Evolutionary conservation across 2,329 filamentous ascomycete species (phyloP), one percentile per base, ranked within the genome.

Genomic region (Pseudocercospora musae): DNA sequence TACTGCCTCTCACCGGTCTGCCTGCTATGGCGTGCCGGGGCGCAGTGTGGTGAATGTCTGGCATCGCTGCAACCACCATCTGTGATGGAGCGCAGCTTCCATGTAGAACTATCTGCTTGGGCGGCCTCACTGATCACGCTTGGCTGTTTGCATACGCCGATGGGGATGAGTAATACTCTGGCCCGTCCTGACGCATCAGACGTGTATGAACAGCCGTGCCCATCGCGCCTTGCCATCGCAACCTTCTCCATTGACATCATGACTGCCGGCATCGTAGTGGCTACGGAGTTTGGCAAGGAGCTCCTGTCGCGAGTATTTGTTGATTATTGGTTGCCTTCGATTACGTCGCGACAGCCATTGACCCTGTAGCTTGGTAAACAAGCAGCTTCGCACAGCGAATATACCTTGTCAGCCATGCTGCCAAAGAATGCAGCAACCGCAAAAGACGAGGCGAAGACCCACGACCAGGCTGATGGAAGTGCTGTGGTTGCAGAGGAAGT

Each of bases 231-330:
- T 21, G n/a, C 46, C 10, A 50, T 50, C 48, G 20, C 48, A 27
- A 44, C 21, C 37, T 20, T 18, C n/a, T 13, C 42, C 2, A 44
- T 21, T 50, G 15, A 59, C 57, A 59, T 59, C 57, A 59, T 59
- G 15, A 59, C 27, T n/a, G n/a, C 46, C n/a, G 46, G 29, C 20
- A 56, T 25, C 37, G n/a, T 20, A 29, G 23, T 42, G 56, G 58
- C 58, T 53, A 31, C 21, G 37, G 54, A 60, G 50, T 50, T 60
- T 60, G 48, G 20, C 8, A 23, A 25, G 21, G 23, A 50, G 48
- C 48, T 50, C 48, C 48, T 27, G 23, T 52, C 48, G 21, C 18
- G 48, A 27, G 21, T 29, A 27, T 52, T 27, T 52, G 48, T n/a
- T 52, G 7, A 23, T 25, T 15, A 50, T 50, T 50, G 48, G 48